A percentile compares a stretch with the other conserved stretches of the same genome.
Conservation (phyloP, 2,329 filamentous ascomycete genomes). For the Nemania serpens region DNA sequence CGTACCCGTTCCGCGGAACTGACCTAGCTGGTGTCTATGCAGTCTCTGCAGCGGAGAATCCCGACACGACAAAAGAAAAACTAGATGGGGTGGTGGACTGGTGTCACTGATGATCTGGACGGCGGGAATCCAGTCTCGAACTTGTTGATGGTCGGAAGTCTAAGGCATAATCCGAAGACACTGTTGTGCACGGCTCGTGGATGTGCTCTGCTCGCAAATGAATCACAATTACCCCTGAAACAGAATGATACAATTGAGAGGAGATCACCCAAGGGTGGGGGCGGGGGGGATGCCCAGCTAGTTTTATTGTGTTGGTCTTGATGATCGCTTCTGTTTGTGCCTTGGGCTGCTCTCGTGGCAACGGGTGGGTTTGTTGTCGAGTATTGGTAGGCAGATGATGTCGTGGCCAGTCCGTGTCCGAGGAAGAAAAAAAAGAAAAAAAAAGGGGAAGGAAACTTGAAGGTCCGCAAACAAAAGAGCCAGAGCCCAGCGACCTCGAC, state of each 20-base stretch:
- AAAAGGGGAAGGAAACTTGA: neutral
- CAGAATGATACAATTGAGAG: conserved; percentile 19
- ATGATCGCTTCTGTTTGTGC: conserved; percentile 20
- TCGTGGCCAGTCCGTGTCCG: too few relatives aligned
- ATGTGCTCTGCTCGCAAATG: neutral
- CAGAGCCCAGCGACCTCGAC: neutral
- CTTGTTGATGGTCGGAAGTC: neutral
- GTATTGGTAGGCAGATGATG: neutral
- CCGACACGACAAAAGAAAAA: neutral
- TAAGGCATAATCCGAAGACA: neutral
- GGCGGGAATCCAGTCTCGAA: neutral
- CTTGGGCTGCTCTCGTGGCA: neutral
- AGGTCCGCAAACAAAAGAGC: neutral
- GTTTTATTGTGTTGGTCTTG: conserved; percentile 12
- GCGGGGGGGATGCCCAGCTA: conserved; percentile 17
- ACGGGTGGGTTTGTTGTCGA: neutral
- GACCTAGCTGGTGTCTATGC: neutral
- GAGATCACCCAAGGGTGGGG: conserved; percentile 21
- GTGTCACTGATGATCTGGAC: neutral
- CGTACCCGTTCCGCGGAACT: neutral
- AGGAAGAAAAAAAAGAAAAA: too few relatives aligned
- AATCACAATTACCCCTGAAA: conserved; percentile 17
- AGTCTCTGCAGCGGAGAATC: neutral
- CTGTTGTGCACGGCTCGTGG: conserved; percentile 5
- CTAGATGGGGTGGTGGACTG: neutral